These are phyloP conservation scores for Hydrangea macrophylla DNA, from an alignment of 148 eudicot species.

Conservation along the genomic window DNA sequence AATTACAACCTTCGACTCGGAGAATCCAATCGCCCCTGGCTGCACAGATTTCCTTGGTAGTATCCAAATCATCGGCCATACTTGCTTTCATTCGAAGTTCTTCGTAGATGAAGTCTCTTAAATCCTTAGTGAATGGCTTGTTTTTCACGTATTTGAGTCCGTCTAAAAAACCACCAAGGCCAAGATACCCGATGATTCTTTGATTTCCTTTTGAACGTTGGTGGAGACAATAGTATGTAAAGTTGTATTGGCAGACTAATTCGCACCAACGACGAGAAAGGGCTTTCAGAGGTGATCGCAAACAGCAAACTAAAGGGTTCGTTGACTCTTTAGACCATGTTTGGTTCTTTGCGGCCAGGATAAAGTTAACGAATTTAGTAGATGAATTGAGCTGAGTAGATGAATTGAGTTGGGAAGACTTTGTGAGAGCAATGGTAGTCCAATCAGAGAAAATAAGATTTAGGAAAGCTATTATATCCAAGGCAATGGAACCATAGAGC, in stretches of 20 bases:
- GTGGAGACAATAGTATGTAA: conserved; percentile 29
- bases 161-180: conserved; percentile 25
- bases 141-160: conserved; percentile 18
- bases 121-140: conserved; percentile 5
- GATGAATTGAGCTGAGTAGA: neutral
- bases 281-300: neutral
- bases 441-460: conserved; percentile 40
- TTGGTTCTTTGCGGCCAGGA: neutral
- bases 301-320: neutral
- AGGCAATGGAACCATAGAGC: conserved; percentile 31
- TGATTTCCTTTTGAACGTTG: conserved; percentile 9
- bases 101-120: conserved; percentile 31
- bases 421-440: conserved; percentile 19
- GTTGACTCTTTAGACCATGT: neutral
- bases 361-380: neutral
- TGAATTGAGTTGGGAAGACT: too few species aligned
- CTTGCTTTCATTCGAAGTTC: conserved; percentile 34
- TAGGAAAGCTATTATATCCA: conserved; percentile 33
- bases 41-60: conserved; percentile 17
- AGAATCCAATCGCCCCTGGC: conserved; percentile 30
- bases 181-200: conserved; percentile 7
- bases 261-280: conserved; percentile 38
- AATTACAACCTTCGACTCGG: conserved; percentile 1
- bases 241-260: conserved; percentile 23
- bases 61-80: conserved; percentile 29